Evolutionary conservation across 257 asterid species (phyloP).

Genomic region (Plectranthus barbatus): DNA sequence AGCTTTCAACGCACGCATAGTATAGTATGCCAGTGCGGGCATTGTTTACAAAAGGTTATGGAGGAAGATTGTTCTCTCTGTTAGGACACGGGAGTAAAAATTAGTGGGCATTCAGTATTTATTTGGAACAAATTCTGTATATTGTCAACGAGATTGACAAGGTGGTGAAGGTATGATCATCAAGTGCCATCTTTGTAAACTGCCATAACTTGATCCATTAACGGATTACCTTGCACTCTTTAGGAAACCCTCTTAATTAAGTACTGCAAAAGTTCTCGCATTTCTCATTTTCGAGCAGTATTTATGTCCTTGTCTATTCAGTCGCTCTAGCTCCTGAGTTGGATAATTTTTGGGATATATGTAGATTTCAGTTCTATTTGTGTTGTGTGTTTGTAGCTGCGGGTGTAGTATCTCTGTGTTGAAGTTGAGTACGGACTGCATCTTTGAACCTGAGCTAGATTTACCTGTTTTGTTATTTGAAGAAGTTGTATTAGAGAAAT

Average conservation of each 20-base stretch:
- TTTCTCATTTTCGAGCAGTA: slow-evolving; percentile 1
- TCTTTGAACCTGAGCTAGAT: background rate
- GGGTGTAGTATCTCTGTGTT: slow-evolving; percentile 9
- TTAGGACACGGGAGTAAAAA: background rate
- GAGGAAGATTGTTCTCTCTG: slow-evolving; percentile 31
- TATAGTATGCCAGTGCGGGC: slow-evolving; percentile 7
- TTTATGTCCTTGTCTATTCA: background rate
- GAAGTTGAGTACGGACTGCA: slow-evolving; percentile 8
- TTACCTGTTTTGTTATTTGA: slow-evolving; percentile 9
- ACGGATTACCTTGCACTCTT: too few species aligned
- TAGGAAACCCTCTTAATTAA: too few species aligned
- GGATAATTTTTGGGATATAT: background rate
- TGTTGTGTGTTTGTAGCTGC: background rate
- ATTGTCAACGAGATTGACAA: background rate
- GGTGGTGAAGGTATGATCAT: too few species aligned
- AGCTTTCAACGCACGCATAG: slow-evolving; percentile 11
- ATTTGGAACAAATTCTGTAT: too few species aligned
- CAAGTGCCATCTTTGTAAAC: too few species aligned
- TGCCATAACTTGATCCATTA: too few species aligned
- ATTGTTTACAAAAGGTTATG: slow-evolving; percentile 22
- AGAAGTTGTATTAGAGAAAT: slow-evolving; percentile 15
- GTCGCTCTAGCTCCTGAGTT: slow-evolving; percentile 1
- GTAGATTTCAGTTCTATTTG: background rate
- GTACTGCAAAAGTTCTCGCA: too few species aligned
- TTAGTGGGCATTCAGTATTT: background rate